Base-by-base conservation (phyloP, 2,329 filamentous ascomycete species). In the Penicillium concentricum region DNA sequence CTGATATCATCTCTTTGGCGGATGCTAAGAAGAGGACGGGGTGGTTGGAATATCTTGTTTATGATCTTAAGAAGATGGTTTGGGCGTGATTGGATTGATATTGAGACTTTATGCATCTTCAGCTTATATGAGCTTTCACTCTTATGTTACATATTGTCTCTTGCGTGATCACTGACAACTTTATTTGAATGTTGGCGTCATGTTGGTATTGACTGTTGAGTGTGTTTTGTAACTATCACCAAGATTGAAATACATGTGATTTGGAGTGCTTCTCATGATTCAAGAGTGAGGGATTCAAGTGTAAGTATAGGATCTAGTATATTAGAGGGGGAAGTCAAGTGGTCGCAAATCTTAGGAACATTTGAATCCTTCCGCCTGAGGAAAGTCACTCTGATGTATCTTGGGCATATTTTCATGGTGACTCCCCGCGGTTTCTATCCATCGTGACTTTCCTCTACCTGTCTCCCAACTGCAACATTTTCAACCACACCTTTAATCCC, bases 31-130 rank as follows among this genome's bases (percentile, higher is more conserved):
- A 84, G 78, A 92, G 88, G 59, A 97, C 93, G 0, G 90, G 92
- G 0, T 81, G 95, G 66, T 73, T 97, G 51, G 93, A 97, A 75
- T 88, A 93, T 72, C 76, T 95, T 68, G 91, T 92, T 2, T 92
- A 97, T 78, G 89, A 88, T 57, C 82, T 97, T 67, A 97, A 96
- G 84, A 96, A 91, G 79, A 76, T 97, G 71, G 92, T 99, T 13
- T 97, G 94, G 94, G 81, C 82, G 10, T 67, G 48, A 56, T 12
- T 15, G 10, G 12, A 7, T 26, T 34, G 32, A 13, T 47, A 8
- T 28, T 1, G 41, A 10, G 9, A 15, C 18, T 32, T 30, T 26
- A 18, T 9, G 13, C n/a, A 6, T 30, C 12, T 45, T 32, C 2
- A 6, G n/a, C 32, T 30, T 32, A 22, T 18, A 32, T 32, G 2